Evolutionary conservation across 805 yeast genomes (phyloP).

Genomic region (Suhomyces faveliae): DNA sequence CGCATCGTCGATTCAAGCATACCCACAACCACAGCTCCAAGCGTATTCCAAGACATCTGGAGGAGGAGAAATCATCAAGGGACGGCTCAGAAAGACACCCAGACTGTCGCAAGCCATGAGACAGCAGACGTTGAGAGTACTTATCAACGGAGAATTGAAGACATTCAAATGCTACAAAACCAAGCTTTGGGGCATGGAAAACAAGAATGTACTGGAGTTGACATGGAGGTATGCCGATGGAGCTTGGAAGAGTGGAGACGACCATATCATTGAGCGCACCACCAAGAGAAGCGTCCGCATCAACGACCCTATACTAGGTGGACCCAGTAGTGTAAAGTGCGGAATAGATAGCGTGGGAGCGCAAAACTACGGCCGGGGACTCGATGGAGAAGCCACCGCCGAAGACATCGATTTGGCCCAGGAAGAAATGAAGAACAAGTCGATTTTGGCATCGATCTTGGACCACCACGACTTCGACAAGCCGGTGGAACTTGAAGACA

Average conservation of each 20-base stretch:
- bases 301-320: slow-evolving; percentile 8
- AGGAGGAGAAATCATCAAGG: slow-evolving; percentile 45
- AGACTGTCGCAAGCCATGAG: slow-evolving; percentile 44
- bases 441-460: slow-evolving; percentile 36
- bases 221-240: slow-evolving; percentile 62
- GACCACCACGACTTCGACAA: slow-evolving; percentile 33
- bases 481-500: slow-evolving; percentile 34
- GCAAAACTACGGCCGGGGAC: slow-evolving; percentile 21
- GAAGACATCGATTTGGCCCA: slow-evolving; percentile 11
- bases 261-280: slow-evolving; percentile 70
- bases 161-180: slow-evolving; percentile 62
- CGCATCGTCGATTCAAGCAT: slow-evolving; percentile 34
- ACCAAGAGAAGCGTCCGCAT: slow-evolving; percentile 7
- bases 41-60: slow-evolving; percentile 33
- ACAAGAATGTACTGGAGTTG: slow-evolving; percentile 58
- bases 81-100: slow-evolving; percentile 58
- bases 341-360: slow-evolving; percentile 28
- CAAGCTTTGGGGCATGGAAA: slow-evolving; percentile 88
- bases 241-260: slow-evolving; percentile 77
- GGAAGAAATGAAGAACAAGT: slow-evolving; percentile 28
- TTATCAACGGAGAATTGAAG: slow-evolving; percentile 55
- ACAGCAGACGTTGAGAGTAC: slow-evolving; percentile 63
- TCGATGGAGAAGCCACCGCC: slow-evolving; percentile 1
- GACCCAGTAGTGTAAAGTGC: slow-evolving; percentile 15
- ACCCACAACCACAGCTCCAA: slow-evolving; percentile 18